Base-by-base conservation (phyloP, 1,139 yeast species). In the Lodderomyces margitis region DNA sequence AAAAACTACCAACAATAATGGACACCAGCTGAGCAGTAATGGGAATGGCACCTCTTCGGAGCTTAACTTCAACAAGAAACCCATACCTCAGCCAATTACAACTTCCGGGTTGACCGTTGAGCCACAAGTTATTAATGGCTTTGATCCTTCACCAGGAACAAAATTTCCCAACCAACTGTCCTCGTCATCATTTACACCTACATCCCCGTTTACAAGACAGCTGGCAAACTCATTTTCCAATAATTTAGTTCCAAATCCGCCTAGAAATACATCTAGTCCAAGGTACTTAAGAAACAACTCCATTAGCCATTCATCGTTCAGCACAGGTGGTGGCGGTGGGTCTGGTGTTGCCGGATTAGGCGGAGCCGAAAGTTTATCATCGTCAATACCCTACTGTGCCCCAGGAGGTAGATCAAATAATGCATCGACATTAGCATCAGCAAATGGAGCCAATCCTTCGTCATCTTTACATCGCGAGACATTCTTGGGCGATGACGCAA, bases 381-480 rank as follows among this genome's bases (percentile, higher is more conserved):
- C 80, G 16, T 74, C 80, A 38, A 83, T 84, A 40, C 92, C 92
- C 0, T 84, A 82, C 58, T 72, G 83, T 6, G 89, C 83, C 2
- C 92, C 92, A 1, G 84, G 84, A 10, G 81, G 81, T 3, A 64
- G 75, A 39, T 48, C 51, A 16, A 36, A 15, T 14, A 21, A 49
- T 52, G 5, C 56, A n/a, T n/a, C n/a, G n/a, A n/a, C 51, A 21
- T 47, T 48, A n/a, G 50, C 54, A 24, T 44, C 34, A 20, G 39
- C 23, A 20, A 25, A 33, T 31, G 33, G 40, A 12, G 12, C 34
- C 17, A 39, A 34, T 24, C 23, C 31, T 32, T 21, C 35, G 5
- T 8, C 37, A 15, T 28, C 42, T 1, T 32, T 14, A 21, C 21
- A 40, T 25, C 40, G 28, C 7, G 17, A 35, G 14, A 28, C 47